Evolutionary conservation across 2,329 filamentous ascomycete species (phyloP).

Genomic region (Colletotrichum plurivorum): DNA sequence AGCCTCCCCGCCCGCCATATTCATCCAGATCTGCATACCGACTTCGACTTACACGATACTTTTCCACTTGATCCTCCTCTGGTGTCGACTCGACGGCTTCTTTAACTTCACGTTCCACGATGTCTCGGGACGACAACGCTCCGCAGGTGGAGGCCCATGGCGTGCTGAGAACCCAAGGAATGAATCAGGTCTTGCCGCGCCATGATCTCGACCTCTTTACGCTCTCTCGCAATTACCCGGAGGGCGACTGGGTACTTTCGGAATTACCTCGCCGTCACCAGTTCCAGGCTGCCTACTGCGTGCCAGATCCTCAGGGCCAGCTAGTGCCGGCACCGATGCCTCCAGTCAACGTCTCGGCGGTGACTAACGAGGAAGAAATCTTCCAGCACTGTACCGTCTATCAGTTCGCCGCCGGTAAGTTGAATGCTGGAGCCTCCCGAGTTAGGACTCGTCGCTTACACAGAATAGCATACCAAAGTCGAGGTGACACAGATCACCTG

Average conservation of each 20-base stretch:
- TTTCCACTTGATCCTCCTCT: neutral
- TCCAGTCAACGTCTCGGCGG: constrained; percentile 32
- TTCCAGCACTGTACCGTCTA: constrained; percentile 38
- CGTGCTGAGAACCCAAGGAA: constrained; percentile 24
- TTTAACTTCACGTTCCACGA: neutral
- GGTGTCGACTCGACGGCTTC: neutral
- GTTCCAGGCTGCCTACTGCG: constrained; percentile 34
- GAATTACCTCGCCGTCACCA: constrained; percentile 28
- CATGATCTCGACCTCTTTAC: constrained; percentile 29
- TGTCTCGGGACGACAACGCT: constrained; percentile 22
- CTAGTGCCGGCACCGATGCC: constrained; percentile 31
- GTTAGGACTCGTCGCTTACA: constrained; percentile 4
- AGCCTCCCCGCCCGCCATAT: too few species aligned
- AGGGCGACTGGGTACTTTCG: constrained; percentile 31
- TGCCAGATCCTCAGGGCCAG: constrained; percentile 29
- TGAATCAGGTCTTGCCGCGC: constrained; percentile 34
- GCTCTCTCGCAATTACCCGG: constrained; percentile 10
- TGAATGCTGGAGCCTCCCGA: neutral
- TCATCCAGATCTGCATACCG: neutral
- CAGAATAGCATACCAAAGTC: constrained; percentile 28
- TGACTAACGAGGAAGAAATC: constrained; percentile 33
- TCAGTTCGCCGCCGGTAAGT: constrained; percentile 31
- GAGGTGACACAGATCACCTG: constrained; percentile 6
- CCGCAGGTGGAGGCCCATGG: constrained; percentile 7
- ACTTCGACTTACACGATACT: neutral